Conservation (phyloP, 495 filamentous ascomycete species). For the Glarea lozoyensis region DNA sequence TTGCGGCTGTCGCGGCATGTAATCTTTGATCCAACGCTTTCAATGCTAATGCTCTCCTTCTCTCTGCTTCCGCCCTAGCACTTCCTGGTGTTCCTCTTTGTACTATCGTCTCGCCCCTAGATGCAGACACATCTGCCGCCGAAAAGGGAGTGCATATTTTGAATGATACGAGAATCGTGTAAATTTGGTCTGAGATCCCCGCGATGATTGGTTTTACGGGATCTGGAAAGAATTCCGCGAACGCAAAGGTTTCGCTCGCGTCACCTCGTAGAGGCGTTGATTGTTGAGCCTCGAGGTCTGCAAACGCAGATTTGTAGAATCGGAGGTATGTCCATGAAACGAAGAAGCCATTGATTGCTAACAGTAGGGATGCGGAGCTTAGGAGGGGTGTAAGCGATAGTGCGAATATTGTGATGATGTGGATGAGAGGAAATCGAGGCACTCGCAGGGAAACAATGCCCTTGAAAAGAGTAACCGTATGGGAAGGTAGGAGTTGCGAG, state of each 20-base stretch:
- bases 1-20: constrained; percentile 59
- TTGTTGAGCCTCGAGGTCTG: constrained; percentile 56
- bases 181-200: constrained; percentile 63
- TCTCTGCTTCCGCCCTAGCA: constrained; percentile 82
- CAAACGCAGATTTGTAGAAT: constrained; percentile 72
- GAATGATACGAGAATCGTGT: constrained; percentile 61
- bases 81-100: constrained; percentile 61
- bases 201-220: constrained; percentile 69
- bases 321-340: constrained; percentile 93
- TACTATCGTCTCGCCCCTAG: constrained; percentile 45
- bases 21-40: constrained; percentile 88
- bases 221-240: constrained; percentile 92
- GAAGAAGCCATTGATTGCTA: constrained; percentile 75
- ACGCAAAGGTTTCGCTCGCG: constrained; percentile 90
- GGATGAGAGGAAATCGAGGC: constrained; percentile 81
- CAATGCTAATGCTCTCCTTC: constrained; percentile 78
- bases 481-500: constrained; percentile 94
- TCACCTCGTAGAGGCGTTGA: constrained; percentile 64
- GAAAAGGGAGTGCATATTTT: constrained; percentile 81
- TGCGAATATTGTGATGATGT: constrained; percentile 65
- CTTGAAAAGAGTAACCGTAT: constrained; percentile 90
- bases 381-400: constrained; percentile 73
- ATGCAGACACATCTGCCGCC: constrained; percentile 70
- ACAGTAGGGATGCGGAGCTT: constrained; percentile 73
- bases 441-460: constrained; percentile 85